Base-by-base conservation (phyloP, 305 asterid species). In the Petunia hybrid region DNA sequence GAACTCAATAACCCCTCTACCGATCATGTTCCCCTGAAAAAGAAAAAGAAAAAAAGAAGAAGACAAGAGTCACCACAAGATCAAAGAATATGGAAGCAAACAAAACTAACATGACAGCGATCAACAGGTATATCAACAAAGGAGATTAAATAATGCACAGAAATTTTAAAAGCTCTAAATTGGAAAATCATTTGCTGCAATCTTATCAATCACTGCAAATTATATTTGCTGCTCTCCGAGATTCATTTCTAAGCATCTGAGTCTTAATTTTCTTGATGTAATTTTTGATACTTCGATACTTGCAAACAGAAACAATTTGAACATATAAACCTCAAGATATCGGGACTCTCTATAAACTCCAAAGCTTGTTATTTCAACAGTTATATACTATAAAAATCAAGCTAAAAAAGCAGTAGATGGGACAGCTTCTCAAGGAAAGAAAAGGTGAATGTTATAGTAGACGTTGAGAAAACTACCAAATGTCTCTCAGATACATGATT, bases 1-100 rank as follows among this genome's bases (percentile, higher is more conserved):
- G 45, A 93, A 83, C 85, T 96, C 98, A 80, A 93, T 4, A 83
- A 96, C 88, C 85, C 98, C 99, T 87, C 99, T 88, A 60, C 97
- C 98, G 14, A 96, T 92, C 87, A 96, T 59, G 85, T 90, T 96
- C 70, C 99, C 99, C 98, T 94, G 90, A 45, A 77, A 88, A 66
- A 78, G 55, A 46, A 8, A 41, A 73, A n/a, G 8, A 64, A 56
- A 41, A 83, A 45, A 53, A 45, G 80, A 81, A 42, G 46, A 48
- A 79, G 57, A 82, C 79, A 59, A 59, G 31, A 6, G 22, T 22
- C 31, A 22, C 36, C 42, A 63, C 43, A 0, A 14, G 9, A 2
- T 12, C 65, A 35, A 63, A 1, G 40, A 38, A 63, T 35, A 35
- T 35, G 16, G 16, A 9, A 36, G 3, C 6, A 5, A 1, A 36